Evolutionary conservation across 2,329 filamentous ascomycete genomes (phyloP), one percentile per base, ranked within the genome.

Genomic region (Tolypocladium album): DNA sequence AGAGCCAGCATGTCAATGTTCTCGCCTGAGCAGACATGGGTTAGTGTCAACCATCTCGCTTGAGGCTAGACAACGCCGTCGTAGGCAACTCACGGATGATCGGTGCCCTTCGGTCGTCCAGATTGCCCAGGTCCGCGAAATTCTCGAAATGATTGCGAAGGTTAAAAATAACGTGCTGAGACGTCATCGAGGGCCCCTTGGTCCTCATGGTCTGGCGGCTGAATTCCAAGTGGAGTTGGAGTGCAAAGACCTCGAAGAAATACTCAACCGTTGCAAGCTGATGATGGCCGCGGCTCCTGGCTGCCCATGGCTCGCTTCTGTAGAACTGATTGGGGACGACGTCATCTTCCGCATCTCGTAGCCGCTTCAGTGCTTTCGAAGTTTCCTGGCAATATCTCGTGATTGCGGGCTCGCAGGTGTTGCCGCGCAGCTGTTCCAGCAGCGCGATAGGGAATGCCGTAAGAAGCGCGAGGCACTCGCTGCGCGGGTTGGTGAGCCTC

Each of bases 101-200:
- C 8, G 66, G 62, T 4, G 63, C 60, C 24, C 63, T 63, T 12
- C 58, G 22, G 3, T 62, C 59, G 55, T 66, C 63, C 7, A 69
- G 20, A 42, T 63, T 60, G 4, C 60, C 61, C 9, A 24, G n/a
- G 50, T 70, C 67, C 2, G 63, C 56, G 9, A 70, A 52, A 31
- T 69, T 68, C 52, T 69, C 66, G 20, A 70, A 62, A 43, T 71
- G 67, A 40, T 67, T 67, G 12, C 65, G 64, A 20, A 71, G 61
- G 39, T 64, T 67, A 59, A 63, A 66, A 5, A 69, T 58, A 57
- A 70, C 64, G 55, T 68, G 64, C 36, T 70, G 64, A 3, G 67
- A 56, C 12, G 58, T 58, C 61, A 64, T 52, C 7, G 67, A 65
- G 1, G 64, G 67, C 0, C 27, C 11, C 4, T 55, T 34, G 2